Evolutionary conservation across 805 yeast species (phyloP).

Genomic region (Kazachstania kunashirensis): DNA sequence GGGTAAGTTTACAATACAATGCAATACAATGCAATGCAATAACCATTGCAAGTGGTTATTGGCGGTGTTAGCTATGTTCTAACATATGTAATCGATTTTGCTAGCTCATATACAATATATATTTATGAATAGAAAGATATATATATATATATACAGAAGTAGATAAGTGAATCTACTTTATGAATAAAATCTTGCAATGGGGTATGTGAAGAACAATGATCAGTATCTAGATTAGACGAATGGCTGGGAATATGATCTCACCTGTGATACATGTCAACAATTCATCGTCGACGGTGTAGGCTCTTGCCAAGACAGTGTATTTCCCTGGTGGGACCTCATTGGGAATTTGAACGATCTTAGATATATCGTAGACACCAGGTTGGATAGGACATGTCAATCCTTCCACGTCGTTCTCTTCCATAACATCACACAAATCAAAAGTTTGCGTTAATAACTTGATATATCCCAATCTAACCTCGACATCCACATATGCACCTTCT

Average conservation of each 20-base stretch:
- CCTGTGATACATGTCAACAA: constrained; percentile 79
- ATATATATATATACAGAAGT: too few relatives aligned
- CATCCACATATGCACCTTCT: constrained; percentile 91
- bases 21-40: too few relatives aligned
- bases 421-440: constrained; percentile 85
- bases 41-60: too few relatives aligned
- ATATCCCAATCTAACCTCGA: constrained; percentile 86
- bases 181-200: too few relatives aligned
- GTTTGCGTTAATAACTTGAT: constrained; percentile 81
- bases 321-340: constrained; percentile 91
- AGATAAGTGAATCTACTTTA: too few relatives aligned
- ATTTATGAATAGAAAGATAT: too few relatives aligned
- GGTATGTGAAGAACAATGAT: too few relatives aligned
- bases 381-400: constrained; percentile 68
- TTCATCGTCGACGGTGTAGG: constrained; percentile 74
- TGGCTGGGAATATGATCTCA: constrained; percentile 41
- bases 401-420: constrained; percentile 58
- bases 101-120: too few relatives aligned
- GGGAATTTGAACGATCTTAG: constrained; percentile 76
- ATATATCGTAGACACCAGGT: constrained; percentile 56
- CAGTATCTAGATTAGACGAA: too few relatives aligned
- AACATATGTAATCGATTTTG: too few relatives aligned
- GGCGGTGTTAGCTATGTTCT: too few relatives aligned
- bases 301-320: constrained; percentile 79
- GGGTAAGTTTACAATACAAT: too few relatives aligned